Evolutionary conservation across 1,139 yeast species (phyloP), one percentile per base, ranked within the genome.

Genomic region (Kodamaea alishanica): DNA sequence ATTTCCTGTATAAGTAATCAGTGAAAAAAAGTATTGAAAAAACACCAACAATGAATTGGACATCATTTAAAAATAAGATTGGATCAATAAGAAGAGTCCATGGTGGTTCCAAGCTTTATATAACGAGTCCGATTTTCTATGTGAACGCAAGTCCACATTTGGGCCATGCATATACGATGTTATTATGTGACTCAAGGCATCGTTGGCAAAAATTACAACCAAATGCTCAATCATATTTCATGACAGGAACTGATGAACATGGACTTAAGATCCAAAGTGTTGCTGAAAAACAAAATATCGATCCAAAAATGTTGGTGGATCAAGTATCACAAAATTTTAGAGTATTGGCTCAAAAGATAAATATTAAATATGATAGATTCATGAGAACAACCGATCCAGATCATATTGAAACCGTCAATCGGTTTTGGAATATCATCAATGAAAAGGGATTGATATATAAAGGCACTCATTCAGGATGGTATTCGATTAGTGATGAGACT

Each of bases 161-260:
- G 37, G 99, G 99, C 5, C 98, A 94, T 61, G 69, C 89, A 33
- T 90, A 92, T 58, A 79, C 96, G 10, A 85, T 89, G 87, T 70
- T 89, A 0, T 63, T 92, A 28, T 82, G 92, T 35, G 97, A 92
- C 61, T 82, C 83, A 1, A 67, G 84, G 40, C 76, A 72, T 45
- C 69, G 96, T 46, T 90, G 96, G 96, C 77, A 76, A 34, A 67
- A 63, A 33, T 62, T 73, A 6, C 52, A 65, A 10, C 70, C 75
- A 0, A 35, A 30, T 5, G 50, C 48, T 0, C 52, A 57, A 2
- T 63, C 86, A 0, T 76, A 68, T 44, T 73, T 90, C 55, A 75
- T 87, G 8, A 92, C 98, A 0, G 99, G 99, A 1, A 90, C 97
- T 0, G 99, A 92, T 58, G 99, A 92, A 61, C 98, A 92, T 59